Evolutionary conservation across 2,329 filamentous ascomycete genomes (phyloP), one percentile per base, ranked within the genome.

Genomic region (Metarhizium brunneum): DNA sequence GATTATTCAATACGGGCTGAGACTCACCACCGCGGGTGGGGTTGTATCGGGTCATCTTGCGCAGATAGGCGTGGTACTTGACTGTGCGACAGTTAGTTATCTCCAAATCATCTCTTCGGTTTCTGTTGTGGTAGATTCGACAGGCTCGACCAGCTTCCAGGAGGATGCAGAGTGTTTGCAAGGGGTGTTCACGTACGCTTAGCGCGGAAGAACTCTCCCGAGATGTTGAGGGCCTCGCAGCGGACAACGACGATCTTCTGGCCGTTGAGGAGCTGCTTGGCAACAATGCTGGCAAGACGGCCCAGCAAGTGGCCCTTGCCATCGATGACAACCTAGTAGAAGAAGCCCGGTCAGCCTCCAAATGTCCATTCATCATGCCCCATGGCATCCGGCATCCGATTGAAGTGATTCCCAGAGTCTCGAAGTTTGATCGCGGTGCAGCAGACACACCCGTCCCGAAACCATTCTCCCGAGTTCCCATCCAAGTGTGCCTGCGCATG

Each of bases 11-110:
- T 52, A 49, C 53, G 57, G 43, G 56, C 58, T 32, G 45, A 50
- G 64, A 78, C 86, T 83, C 82, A 91, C 88, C 92, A 87, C 92
- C 94, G 75, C 92, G 92, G 71, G 91, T 96, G 75, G 94, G 92
- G 87, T 99, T 99, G 89, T 87, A 99, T 79, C 94, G 90, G 76
- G 94, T 99, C 82, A 95, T 94, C 88, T 99, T 99, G 85, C 94
- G 91, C 73, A 99, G 88, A 85, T 97, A 97, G 79, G 94, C 90
- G 77, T 94, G 90, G 88, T 99, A 99, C 90, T 99, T 99, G 81
- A 99, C 94, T 99, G 74, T 82, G 66, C 65, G 62, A 63, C 63
- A 65, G 73, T 85, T 71, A 86, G 82, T 64, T 60, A 50, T 35
- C 42, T 14, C 36, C 16, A 29, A 25, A 42, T 50, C 47, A 35